phyloP scores from a whole-genome alignment of 176 grass and related monocot genomes.

The bread wheat (Triticum aestivum) region IWGSC_CS_RefSeq_v2.1 NC_057800.1:751423621-751424120 shows the following conservation, averaged over 20 bases:
- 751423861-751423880: neutral
- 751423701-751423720: slow-evolving; percentile 94
- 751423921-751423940: neutral
- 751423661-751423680: slow-evolving; percentile 18
- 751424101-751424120: neutral
- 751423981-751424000: slow-evolving; percentile 14
- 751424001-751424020: neutral
- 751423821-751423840: neutral
- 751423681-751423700: slow-evolving; percentile 55
- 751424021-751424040: neutral
- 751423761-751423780: slow-evolving; percentile 73
- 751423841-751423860: slow-evolving; percentile 16
- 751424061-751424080: neutral
- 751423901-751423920: neutral
- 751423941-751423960: neutral
- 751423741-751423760: slow-evolving; percentile 53
- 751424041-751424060: neutral
- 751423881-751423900: neutral
- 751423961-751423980: neutral
- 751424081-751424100: neutral
- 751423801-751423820: slow-evolving; percentile 82
- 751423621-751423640: slow-evolving; percentile 32
- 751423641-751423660: slow-evolving; percentile 35
- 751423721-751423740: slow-evolving; percentile 42
- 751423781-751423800: slow-evolving; percentile 71